Percentiles rank a stretch among this genome's conserved stretches.
These are phyloP conservation scores for Ophiostoma sp. DNA, from an alignment of 2,329 filamentous ascomycete species.

Conservation along the genomic window DNA sequence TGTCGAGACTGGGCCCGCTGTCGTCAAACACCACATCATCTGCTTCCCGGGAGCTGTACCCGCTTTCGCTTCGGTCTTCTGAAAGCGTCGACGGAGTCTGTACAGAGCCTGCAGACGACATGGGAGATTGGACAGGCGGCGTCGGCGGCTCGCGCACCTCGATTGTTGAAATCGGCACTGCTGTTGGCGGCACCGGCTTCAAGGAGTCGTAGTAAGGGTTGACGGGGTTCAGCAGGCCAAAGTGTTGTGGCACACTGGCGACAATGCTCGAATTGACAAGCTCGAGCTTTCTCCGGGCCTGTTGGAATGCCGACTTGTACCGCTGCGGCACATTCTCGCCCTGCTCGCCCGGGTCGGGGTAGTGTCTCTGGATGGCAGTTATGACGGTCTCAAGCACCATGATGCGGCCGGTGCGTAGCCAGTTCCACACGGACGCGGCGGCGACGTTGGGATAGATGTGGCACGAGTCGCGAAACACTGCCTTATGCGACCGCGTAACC, in stretches of 20 bases:
- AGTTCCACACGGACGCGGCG: constrained; percentile 46
- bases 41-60: constrained; percentile 3
- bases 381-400: constrained; percentile 46
- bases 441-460: constrained; percentile 45
- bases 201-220: constrained; percentile 34
- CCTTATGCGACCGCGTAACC: constrained; percentile 38
- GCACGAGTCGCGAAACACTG: constrained; percentile 40
- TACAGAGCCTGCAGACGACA: constrained; percentile 19
- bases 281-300: constrained; percentile 39
- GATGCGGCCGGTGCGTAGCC: constrained; percentile 43
- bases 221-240: constrained; percentile 43
- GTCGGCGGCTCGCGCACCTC: constrained; percentile 24
- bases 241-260: constrained; percentile 47
- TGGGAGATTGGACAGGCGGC: constrained; percentile 22
- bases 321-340: constrained; percentile 29
- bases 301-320: constrained; percentile 34
- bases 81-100: constrained; percentile 17
- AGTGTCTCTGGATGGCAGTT: constrained; percentile 39
- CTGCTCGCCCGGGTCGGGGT: constrained; percentile 28
- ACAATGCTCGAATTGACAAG: constrained; percentile 41
- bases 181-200: background rate
- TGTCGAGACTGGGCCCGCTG: constrained; percentile 38
- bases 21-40: constrained; percentile 27
- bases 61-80: constrained; percentile 7
- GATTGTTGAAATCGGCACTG: constrained; percentile 22